Evolutionary conservation across 106 monocot species (phyloP).

Genomic region (Dioscorea zingiberensis): DNA sequence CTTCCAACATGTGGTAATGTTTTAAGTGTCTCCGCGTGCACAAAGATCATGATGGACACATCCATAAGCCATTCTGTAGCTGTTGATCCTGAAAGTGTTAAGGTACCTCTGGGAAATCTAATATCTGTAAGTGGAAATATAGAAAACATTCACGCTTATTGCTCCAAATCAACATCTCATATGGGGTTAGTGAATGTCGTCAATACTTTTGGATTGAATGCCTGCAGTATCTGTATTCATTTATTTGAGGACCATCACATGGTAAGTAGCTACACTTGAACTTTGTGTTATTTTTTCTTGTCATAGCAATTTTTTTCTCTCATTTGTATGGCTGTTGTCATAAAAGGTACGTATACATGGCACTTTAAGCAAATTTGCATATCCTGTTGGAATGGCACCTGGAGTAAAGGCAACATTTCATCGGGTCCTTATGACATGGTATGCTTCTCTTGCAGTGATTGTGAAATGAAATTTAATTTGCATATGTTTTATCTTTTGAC

Average conservation of each 20-base stretch:
- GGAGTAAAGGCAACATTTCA: conserved; percentile 84
- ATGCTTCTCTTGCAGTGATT: conserved; percentile 3
- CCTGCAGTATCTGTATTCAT: conserved; percentile 52
- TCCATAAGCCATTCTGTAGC: conserved; percentile 6
- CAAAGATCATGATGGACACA: conserved; percentile 29
- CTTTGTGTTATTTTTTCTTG: background rate
- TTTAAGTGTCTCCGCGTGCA: conserved; percentile 49
- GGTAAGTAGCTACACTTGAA: conserved; percentile 29
- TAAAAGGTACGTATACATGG: conserved; percentile 63
- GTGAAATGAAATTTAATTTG: background rate
- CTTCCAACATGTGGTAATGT: conserved; percentile 18
- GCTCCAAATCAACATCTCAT: conserved; percentile 11
- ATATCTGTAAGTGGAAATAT: conserved; percentile 63
- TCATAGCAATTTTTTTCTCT: conserved; percentile 5
- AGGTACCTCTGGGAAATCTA: conserved; percentile 40
- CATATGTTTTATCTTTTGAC: background rate
- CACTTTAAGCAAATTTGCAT: conserved; percentile 24
- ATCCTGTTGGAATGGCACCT: conserved; percentile 66
- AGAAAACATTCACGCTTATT: conserved; percentile 36
- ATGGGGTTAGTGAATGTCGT: background rate
- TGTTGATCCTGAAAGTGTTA: conserved; percentile 11
- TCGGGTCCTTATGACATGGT: conserved; percentile 62
- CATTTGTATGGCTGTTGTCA: background rate
- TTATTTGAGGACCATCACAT: conserved; percentile 51
- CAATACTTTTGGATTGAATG: background rate